Percentiles rank a stretch among this genome's conserved stretches.
Conservation (phyloP, 768 basidiomycete species). For the Udeniomyces megalosporus region DNA sequence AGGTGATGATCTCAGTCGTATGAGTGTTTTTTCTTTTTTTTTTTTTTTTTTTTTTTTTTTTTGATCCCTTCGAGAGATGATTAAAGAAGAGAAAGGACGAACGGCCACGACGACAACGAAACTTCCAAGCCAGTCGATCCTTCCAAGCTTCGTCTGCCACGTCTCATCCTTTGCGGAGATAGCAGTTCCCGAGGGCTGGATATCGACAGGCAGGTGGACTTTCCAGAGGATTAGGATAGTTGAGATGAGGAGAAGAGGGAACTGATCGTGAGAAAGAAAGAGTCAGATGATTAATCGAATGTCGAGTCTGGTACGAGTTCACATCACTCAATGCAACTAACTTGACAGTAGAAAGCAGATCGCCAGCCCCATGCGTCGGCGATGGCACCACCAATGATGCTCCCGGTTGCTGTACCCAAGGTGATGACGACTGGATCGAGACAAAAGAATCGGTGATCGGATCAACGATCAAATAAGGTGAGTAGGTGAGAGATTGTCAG, state of each 20-base stretch:
- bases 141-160: slow-evolving; percentile 19
- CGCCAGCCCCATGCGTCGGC: slow-evolving; percentile 23
- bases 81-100: too few species aligned
- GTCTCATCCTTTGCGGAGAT: slow-evolving; percentile 7
- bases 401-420: slow-evolving; percentile 20
- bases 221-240: slow-evolving; percentile 19
- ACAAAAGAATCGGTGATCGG: not conserved
- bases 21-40: too few species aligned
- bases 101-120: slow-evolving; percentile 20
- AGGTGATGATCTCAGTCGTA: too few species aligned
- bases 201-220: slow-evolving; percentile 19
- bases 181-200: not conserved
- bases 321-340: too few species aligned
- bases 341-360: slow-evolving; percentile 18
- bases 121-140: slow-evolving; percentile 24
- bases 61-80: too few species aligned
- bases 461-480: too few species aligned
- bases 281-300: too few species aligned
- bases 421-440: slow-evolving; percentile 18
- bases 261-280: slow-evolving; percentile 14
- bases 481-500: not conserved
- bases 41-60: too few species aligned
- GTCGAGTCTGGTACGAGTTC: too few species aligned
- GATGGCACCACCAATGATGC: slow-evolving; percentile 21
- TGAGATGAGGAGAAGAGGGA: slow-evolving; percentile 20